Percentiles rank a stretch among this genome's conserved stretches.
phyloP scores from a whole-genome alignment of 1,284 basidiomycete species.

The Leccinum pachyderme region DNA sequence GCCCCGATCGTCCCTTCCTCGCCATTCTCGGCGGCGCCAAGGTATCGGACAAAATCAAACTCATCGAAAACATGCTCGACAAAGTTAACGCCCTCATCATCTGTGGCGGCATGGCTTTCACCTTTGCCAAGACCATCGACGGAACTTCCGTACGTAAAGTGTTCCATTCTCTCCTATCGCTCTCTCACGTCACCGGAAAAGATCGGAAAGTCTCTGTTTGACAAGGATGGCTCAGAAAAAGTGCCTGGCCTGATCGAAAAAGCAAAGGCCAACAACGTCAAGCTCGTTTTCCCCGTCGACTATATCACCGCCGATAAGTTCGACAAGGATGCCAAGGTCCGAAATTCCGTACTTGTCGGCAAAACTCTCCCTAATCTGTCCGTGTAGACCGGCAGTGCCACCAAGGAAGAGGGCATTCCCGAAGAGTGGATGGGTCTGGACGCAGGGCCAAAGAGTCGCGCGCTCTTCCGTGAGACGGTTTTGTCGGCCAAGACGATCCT shows the following conservation, averaged over 20 bases:
- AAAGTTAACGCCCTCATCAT: slow-evolving; percentile 98
- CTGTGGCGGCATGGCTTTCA: slow-evolving; percentile 99
- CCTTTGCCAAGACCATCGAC: slow-evolving; percentile 95
- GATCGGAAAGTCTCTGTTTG: slow-evolving; percentile 97
- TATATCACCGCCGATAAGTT: slow-evolving; percentile 96
- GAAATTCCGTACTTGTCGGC: slow-evolving; percentile 14
- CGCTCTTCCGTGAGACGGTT: slow-evolving; percentile 81
- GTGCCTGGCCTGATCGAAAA: slow-evolving; percentile 86
- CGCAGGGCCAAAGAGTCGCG: slow-evolving; percentile 77
- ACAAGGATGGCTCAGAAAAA: slow-evolving; percentile 87
- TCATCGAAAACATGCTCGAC: slow-evolving; percentile 99
- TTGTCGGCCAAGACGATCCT: slow-evolving; percentile 93
- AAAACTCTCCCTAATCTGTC: slow-evolving; percentile 11
- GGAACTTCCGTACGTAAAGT: slow-evolving; percentile 59
- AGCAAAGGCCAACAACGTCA: slow-evolving; percentile 91
- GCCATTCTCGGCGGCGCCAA: slow-evolving; percentile 99
- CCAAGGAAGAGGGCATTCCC: slow-evolving; percentile 86
- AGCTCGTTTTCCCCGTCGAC: slow-evolving; percentile 95
- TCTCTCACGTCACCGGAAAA: slow-evolving; percentile 27
- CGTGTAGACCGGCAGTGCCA: slow-evolving; percentile 67
- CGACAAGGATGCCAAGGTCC: slow-evolving; percentile 84
- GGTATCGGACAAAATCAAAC: slow-evolving; percentile 98
- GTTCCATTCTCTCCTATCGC: not conserved
- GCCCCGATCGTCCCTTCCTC: slow-evolving; percentile 93
- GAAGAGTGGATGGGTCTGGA: slow-evolving; percentile 96